A percentile compares a stretch with the other conserved stretches of the same genome.
Conservation (phyloP, 192 early-diverging fungal species). For the Backusella mclennaniae region DNA sequence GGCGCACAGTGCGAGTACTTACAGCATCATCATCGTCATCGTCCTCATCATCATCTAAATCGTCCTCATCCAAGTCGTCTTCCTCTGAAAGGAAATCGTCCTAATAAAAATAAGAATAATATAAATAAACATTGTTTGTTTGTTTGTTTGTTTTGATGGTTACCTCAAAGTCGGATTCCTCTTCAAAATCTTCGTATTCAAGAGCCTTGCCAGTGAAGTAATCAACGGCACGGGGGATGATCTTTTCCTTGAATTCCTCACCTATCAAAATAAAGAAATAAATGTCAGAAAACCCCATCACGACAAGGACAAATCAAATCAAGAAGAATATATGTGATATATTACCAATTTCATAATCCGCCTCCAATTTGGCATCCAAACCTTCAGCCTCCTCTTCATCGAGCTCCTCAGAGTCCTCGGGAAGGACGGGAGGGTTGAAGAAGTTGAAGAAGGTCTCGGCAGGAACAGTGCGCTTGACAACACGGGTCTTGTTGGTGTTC, state of each 20-base stretch:
- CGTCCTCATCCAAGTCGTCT: constrained; percentile 48
- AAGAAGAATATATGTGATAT: background rate
- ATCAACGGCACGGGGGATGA: constrained; percentile 94
- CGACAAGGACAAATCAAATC: background rate
- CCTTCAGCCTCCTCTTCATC: constrained; percentile 74
- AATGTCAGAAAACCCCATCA: background rate
- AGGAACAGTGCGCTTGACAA: constrained; percentile 96
- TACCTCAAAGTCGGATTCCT: constrained; percentile 53
- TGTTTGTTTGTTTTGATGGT: background rate
- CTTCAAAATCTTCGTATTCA: constrained; percentile 71
- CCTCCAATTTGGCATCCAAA: constrained; percentile 84
- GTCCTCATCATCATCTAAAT: constrained; percentile 65
- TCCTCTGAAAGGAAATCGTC: constrained; percentile 64
- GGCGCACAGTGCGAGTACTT: constrained; percentile 23
- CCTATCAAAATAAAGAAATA: constrained; percentile 16
- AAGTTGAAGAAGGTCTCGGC: constrained; percentile 98
- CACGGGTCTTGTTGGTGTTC: constrained; percentile 96
- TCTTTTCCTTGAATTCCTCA: constrained; percentile 97
- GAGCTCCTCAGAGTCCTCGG: constrained; percentile 72
- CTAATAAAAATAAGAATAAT: constrained; percentile 19
- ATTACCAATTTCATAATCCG: constrained; percentile 90
- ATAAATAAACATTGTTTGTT: background rate
- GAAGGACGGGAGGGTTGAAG: constrained; percentile 83
- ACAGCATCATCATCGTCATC: constrained; percentile 65
- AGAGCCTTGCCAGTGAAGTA: constrained; percentile 99